phyloP scores from a whole-genome alignment of 2,329 filamentous ascomycete species.

The Apiospora aurea region DNA sequence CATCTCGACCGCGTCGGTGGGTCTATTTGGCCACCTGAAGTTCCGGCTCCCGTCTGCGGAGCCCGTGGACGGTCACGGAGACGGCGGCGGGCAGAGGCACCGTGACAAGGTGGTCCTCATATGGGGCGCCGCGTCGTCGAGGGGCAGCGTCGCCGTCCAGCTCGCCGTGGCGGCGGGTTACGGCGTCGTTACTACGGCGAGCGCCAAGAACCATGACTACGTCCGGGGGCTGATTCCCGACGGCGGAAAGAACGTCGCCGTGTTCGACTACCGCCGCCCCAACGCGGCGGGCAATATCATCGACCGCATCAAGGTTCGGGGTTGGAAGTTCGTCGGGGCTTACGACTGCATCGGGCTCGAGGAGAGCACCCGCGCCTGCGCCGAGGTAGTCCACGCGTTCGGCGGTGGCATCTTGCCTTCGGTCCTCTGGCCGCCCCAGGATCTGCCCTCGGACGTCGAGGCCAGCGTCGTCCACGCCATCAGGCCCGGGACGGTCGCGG shows the following conservation, averaged over 20 bases:
- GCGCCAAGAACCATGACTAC: conserved; percentile 48
- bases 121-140: conserved; percentile 54
- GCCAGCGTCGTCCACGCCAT: conserved; percentile 29
- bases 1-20: conserved; percentile 37
- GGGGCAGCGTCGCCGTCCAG: conserved; percentile 55
- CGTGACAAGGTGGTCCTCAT: conserved; percentile 45
- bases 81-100: too few species aligned
- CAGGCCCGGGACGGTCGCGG: not conserved
- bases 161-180: conserved; percentile 53
- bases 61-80: too few species aligned
- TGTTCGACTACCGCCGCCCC: conserved; percentile 51
- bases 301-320: conserved; percentile 31
- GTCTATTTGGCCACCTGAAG: conserved; percentile 35
- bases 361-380: not conserved
- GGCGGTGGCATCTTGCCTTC: not conserved
- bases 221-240: conserved; percentile 48
- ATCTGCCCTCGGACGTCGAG: conserved; percentile 31
- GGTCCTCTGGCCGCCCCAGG: conserved; percentile 27
- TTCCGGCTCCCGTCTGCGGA: conserved; percentile 35
- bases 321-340: conserved; percentile 31
- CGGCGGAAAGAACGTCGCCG: conserved; percentile 29
- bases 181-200: conserved; percentile 50
- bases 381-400: conserved; percentile 4
- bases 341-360: conserved; percentile 32
- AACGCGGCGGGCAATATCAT: conserved; percentile 40